Conservation (phyloP, 1,139 yeast species). For the Yamadazyma atmosphaerica region DNA sequence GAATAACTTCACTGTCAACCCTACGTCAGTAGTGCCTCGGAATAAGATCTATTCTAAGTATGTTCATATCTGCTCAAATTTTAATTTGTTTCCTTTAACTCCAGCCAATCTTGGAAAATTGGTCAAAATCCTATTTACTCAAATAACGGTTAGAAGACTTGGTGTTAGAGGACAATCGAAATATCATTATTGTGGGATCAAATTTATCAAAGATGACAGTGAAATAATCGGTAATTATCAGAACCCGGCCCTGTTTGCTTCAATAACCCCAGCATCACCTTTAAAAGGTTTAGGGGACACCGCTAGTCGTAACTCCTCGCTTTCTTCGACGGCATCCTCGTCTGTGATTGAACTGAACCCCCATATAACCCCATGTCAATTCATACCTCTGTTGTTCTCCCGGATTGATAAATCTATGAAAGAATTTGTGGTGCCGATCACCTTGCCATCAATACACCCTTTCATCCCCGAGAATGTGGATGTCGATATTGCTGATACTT, state of each 20-base stretch:
- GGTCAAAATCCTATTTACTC: conserved; percentile 72
- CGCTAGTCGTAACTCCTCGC: background rate
- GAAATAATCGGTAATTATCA: conserved; percentile 1
- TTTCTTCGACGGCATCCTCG: background rate
- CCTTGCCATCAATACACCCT: conserved; percentile 54
- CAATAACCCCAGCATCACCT: background rate
- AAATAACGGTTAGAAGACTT: conserved; percentile 74
- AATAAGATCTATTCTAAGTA: conserved; percentile 81
- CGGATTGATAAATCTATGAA: conserved; percentile 25
- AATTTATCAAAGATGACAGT: conserved; percentile 40
- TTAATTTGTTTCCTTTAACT: conserved; percentile 67
- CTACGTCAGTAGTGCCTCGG: conserved; percentile 78
- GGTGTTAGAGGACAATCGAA: conserved; percentile 90
- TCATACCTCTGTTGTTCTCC: conserved; percentile 38
- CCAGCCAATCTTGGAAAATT: conserved; percentile 90
- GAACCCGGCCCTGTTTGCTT: background rate
- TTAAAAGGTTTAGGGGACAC: background rate
- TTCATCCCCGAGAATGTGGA: conserved; percentile 52
- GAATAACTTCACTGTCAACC: conserved; percentile 63
- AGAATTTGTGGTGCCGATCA: conserved; percentile 31
- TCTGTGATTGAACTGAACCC: background rate
- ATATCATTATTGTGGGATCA: conserved; percentile 88
- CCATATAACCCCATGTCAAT: conserved; percentile 17
- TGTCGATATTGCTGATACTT: conserved; percentile 59
- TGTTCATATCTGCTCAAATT: conserved; percentile 68